These are phyloP conservation scores for Hypoxylon intermedium DNA, from an alignment of 495 filamentous ascomycete genomes.

Conservation along the genomic window DNA sequence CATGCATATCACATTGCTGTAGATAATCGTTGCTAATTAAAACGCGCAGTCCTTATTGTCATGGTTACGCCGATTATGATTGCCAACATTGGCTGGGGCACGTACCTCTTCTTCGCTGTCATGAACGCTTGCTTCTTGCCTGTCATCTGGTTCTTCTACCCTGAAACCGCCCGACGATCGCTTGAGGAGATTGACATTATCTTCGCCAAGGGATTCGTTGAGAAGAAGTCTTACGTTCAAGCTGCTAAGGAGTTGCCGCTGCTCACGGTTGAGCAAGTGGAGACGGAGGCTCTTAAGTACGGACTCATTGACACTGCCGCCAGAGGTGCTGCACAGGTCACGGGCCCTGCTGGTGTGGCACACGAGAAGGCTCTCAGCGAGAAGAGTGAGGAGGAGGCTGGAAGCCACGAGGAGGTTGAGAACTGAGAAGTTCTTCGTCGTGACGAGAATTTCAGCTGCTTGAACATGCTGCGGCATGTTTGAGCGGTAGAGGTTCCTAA, in stretches of 20 bases:
- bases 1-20: not conserved
- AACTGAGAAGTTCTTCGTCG: conserved; percentile 17
- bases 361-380: conserved; percentile 37
- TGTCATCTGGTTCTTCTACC: conserved; percentile 78
- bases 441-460: not conserved
- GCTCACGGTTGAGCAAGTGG: conserved; percentile 67
- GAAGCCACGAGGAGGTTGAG: conserved; percentile 35
- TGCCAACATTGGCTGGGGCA: conserved; percentile 71
- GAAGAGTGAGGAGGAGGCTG: conserved; percentile 31
- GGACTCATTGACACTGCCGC: conserved; percentile 56
- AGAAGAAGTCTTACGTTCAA: conserved; percentile 77
- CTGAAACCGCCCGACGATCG: conserved; percentile 72
- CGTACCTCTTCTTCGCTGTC: conserved; percentile 79
- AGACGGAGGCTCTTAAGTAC: conserved; percentile 67
- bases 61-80: conserved; percentile 83
- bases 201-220: conserved; percentile 70
- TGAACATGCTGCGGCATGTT: not conserved
- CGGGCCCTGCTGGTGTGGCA: conserved; percentile 28
- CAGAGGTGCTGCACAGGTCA: conserved; percentile 24
- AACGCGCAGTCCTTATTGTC: conserved; percentile 59
- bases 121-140: conserved; percentile 76
- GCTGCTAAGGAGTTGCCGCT: conserved; percentile 74
- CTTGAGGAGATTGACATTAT: conserved; percentile 80
- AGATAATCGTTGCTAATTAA: conserved; percentile 13
- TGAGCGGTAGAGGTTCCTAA: not conserved